These are phyloP conservation scores for Picochlorum sp. DNA, from an alignment of 139 green algal genomes.

Conservation along the genomic window DNA sequence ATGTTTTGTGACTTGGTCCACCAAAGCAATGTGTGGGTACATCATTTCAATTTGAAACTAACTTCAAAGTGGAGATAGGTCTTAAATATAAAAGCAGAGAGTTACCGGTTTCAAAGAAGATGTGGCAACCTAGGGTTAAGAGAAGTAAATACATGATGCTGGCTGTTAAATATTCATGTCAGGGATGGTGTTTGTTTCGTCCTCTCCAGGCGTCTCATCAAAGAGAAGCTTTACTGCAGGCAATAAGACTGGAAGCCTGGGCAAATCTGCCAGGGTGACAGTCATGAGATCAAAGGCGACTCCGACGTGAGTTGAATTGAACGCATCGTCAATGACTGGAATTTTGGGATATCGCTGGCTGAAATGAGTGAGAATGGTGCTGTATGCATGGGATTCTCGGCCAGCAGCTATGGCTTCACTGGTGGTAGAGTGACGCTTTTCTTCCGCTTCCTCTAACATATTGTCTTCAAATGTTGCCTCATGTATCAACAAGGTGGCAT, in stretches of 20 bases:
- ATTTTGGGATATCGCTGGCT: constrained; percentile 85
- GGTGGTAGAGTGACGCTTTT: constrained; percentile 84
- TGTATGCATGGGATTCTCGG: constrained; percentile 56
- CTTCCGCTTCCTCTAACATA: constrained; percentile 66
- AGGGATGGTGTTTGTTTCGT: not conserved
- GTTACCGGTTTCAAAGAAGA: not conserved
- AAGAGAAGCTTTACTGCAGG: constrained; percentile 51
- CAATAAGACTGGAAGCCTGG: constrained; percentile 41
- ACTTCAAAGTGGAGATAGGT: too few species aligned
- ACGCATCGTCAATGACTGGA: constrained; percentile 40
- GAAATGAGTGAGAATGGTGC: constrained; percentile 97
- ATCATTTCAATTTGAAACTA: too few species aligned
- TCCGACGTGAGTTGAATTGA: constrained; percentile 17
- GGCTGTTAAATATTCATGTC: not conserved
- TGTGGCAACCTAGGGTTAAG: not conserved
- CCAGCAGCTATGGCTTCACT: constrained; percentile 69
- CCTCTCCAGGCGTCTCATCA: constrained; percentile 34
- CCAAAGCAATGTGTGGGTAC: too few species aligned
- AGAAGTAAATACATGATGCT: not conserved
- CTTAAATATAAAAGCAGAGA: not conserved
- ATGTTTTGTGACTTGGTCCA: too few species aligned
- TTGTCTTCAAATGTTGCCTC: constrained; percentile 96
- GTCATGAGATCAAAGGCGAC: constrained; percentile 96
- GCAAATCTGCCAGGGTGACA: constrained; percentile 68
- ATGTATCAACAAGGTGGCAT: constrained; percentile 84